These are phyloP conservation scores for Metroxylon sagu DNA, from an alignment of 176 grass and related monocot species.

Conservation along the genomic window DNA sequence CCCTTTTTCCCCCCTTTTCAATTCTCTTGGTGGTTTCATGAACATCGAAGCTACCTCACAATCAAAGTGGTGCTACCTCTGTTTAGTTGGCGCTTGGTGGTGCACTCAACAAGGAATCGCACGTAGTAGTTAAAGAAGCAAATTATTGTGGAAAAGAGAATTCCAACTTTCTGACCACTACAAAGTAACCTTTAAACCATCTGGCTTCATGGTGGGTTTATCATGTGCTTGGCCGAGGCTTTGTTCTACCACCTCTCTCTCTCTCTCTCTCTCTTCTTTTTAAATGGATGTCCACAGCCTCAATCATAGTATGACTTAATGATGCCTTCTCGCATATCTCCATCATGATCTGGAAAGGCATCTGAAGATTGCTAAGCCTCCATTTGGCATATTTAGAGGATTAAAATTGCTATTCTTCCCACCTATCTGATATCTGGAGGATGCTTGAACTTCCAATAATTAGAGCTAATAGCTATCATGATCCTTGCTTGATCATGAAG, in stretches of 20 bases:
- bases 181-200: not conserved
- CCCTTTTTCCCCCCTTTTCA: slow-evolving; percentile 5
- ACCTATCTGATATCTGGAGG: not conserved
- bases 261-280: not conserved
- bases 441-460: not conserved
- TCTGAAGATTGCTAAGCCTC: not conserved
- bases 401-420: not conserved
- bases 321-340: not conserved
- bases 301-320: not conserved
- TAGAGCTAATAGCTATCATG: not conserved
- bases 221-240: no score
- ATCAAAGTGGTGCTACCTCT: not conserved
- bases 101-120: slow-evolving; percentile 1
- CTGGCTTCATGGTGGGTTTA: no score
- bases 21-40: not conserved
- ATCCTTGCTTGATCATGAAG: no score
- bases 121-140: not conserved
- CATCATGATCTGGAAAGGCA: not conserved
- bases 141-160: not conserved
- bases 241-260: no score
- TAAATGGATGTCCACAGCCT: not conserved
- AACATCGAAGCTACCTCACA: not conserved
- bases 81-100: not conserved
- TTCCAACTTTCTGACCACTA: not conserved
- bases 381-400: not conserved